Evolutionary conservation across 345 rosid genomes (phyloP).

Genomic region (Ricinus communis): DNA sequence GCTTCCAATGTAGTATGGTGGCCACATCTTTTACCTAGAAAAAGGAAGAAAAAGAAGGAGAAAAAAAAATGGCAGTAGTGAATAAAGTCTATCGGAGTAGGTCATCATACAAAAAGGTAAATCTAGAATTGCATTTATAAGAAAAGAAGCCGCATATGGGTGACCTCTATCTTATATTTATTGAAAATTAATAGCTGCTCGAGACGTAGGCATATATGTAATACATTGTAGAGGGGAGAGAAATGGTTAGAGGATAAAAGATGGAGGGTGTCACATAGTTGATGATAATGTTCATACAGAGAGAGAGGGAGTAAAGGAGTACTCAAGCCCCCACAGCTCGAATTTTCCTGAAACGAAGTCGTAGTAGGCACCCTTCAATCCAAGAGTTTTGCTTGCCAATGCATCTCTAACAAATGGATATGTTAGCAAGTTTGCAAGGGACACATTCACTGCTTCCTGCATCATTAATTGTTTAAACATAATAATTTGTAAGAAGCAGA

Average conservation of each 20-base stretch:
- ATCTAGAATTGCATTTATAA: neutral
- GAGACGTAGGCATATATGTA: constrained; percentile 14
- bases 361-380: constrained; percentile 86
- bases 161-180: constrained; percentile 18
- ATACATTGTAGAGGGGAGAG: constrained; percentile 21
- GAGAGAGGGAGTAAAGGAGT: constrained; percentile 60
- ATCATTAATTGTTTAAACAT: constrained; percentile 1
- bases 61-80: constrained; percentile 41
- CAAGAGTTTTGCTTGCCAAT: constrained; percentile 71
- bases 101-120: constrained; percentile 6
- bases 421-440: constrained; percentile 75
- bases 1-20: constrained; percentile 99
- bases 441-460: constrained; percentile 98
- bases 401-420: constrained; percentile 97
- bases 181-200: constrained; percentile 16
- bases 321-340: constrained; percentile 94
- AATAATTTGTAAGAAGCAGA: no score
- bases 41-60: constrained; percentile 27
- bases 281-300: constrained; percentile 70
- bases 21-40: constrained; percentile 99
- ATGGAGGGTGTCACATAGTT: constrained; percentile 21
- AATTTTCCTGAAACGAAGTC: constrained; percentile 81
- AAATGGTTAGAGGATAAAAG: constrained; percentile 20
- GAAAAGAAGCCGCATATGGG: neutral
- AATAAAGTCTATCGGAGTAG: constrained; percentile 36